phyloP scores from a whole-genome alignment of 345 rosid species.

The Lepidium didymum region DNA sequence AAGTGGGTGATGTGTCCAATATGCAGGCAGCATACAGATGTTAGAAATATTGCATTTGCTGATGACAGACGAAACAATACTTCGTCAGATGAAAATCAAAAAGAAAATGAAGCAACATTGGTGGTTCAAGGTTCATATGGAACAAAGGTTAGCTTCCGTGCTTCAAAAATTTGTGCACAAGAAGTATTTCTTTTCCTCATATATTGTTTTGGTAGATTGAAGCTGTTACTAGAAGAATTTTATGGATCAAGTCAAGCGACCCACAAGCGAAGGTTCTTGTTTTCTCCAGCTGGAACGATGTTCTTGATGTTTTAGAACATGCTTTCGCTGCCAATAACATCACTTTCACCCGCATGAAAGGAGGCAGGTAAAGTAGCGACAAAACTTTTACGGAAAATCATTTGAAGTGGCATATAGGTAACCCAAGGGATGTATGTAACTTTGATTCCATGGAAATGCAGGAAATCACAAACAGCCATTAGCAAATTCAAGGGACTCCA shows the following conservation, averaged over 20 bases:
- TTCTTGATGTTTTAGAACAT: slow-evolving; percentile 91
- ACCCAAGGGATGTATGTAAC: not conserved
- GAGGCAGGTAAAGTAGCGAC: slow-evolving; percentile 63
- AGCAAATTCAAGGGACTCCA: slow-evolving; percentile 54
- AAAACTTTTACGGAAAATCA: not conserved
- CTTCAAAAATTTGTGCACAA: not conserved
- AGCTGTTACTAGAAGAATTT: slow-evolving; percentile 80
- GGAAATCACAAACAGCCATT: slow-evolving; percentile 83
- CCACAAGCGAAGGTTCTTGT: slow-evolving; percentile 81
- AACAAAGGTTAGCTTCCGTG: slow-evolving; percentile 57
- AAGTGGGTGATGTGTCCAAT: slow-evolving; percentile 95
- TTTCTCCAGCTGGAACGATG: slow-evolving; percentile 98
- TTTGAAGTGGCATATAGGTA: not conserved
- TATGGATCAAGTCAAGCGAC: slow-evolving; percentile 75
- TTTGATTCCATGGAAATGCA: slow-evolving; percentile 28
- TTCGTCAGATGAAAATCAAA: slow-evolving; percentile 40
- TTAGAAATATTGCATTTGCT: slow-evolving; percentile 70
- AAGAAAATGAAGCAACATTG: slow-evolving; percentile 46
- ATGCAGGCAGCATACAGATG: slow-evolving; percentile 86
- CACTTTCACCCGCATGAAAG: slow-evolving; percentile 79
- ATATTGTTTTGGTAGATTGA: slow-evolving; percentile 53
- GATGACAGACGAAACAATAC: slow-evolving; percentile 53
- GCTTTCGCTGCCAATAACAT: slow-evolving; percentile 64
- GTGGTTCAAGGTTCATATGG: slow-evolving; percentile 90
- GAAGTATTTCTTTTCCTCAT: slow-evolving; percentile 1